Evolutionary conservation across 2,329 filamentous ascomycete genomes (phyloP), one percentile per base, ranked within the genome.

Genomic region (Beauveria scarabaeidicola): DNA sequence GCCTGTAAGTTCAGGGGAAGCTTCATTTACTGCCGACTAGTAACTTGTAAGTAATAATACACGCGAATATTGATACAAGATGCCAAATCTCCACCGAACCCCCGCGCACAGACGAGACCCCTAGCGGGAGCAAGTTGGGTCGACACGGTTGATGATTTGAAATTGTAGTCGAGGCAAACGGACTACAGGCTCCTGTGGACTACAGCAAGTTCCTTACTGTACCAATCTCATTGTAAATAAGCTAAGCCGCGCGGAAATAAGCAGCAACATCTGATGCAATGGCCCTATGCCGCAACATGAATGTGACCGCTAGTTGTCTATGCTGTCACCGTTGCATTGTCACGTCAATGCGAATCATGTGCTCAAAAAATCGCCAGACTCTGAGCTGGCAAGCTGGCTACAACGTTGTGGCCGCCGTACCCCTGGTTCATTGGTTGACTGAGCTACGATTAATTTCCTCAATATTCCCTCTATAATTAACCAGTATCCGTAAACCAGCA

Each of bases 361-460:
- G 44, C 17, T 13, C 3, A 23, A 21, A 43, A 57, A 50, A 15
- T 50, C 32, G 44, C 9, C 47, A 51, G 38, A 36, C 25, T 32
- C n/a, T 32, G n/a, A 44, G 47, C 55, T 44, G 40, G n/a, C 46
- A 17, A 21, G 10, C 44, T 27, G 40, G 44, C n/a, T 32, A 25
- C 36, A 44, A 38, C 55, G 47, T 52, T 23, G 55, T 44, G 47
- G 55, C 44, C 25, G 44, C 55, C 38, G 17, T 8, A 41, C 36
- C 54, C 52, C 55, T 58, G 47, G n/a, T 58, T 58, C 38, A 52
- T 58, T 51, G 55, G 55, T 17, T 54, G 52, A 32, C 38, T 51
- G 55, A 52, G 25, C 55, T 58, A 9, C n/a, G 3, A 38, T n/a
- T 32, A 36, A 58, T 52, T 51, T 52, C 55, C 55, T 51, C 15